These are phyloP conservation scores for Lasiodiplodia sp. DNA, from an alignment of 2,329 filamentous ascomycete genomes.

Conservation along the genomic window DNA sequence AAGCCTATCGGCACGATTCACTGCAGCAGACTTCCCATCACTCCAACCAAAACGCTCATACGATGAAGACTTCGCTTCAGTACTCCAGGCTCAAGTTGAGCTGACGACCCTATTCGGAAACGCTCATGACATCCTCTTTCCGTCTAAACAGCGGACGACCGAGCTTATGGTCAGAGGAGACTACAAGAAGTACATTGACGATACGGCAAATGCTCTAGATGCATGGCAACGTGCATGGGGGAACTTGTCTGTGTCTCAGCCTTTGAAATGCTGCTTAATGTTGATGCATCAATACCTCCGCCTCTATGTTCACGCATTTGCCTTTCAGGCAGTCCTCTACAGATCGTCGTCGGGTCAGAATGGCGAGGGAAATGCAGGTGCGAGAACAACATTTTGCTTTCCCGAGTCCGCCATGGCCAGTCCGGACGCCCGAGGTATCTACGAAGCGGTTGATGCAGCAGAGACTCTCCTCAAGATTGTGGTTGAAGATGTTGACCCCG, in stretches of 20 bases:
- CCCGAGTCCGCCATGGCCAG: constrained; percentile 26
- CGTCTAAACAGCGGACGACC: constrained; percentile 29
- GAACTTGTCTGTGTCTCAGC: constrained; percentile 14
- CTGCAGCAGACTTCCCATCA: constrained; percentile 29
- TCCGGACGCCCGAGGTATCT: constrained; percentile 26
- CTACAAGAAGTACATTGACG: constrained; percentile 31
- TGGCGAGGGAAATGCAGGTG: not conserved
- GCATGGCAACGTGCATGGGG: constrained; percentile 28
- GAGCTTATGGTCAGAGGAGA: constrained; percentile 29
- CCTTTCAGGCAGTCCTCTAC: constrained; percentile 30
- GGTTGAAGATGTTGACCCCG: constrained; percentile 23
- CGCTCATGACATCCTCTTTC: constrained; percentile 30
- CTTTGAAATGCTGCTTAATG: constrained; percentile 23
- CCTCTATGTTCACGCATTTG: constrained; percentile 31
- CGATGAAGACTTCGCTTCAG: constrained; percentile 29
- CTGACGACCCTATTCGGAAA: constrained; percentile 30
- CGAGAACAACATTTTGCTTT: constrained; percentile 11
- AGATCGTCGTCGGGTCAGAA: not conserved
- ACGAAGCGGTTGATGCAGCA: constrained; percentile 26
- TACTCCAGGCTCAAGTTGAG: constrained; percentile 31
- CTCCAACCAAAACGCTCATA: constrained; percentile 29
- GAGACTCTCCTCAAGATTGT: constrained; percentile 28
- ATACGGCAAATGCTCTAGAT: constrained; percentile 24
- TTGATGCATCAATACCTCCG: constrained; percentile 30
- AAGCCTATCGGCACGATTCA: constrained; percentile 27